Base-by-base conservation (phyloP, 2,329 filamentous ascomycete genomes). In the Aspergillus felis region DNA sequence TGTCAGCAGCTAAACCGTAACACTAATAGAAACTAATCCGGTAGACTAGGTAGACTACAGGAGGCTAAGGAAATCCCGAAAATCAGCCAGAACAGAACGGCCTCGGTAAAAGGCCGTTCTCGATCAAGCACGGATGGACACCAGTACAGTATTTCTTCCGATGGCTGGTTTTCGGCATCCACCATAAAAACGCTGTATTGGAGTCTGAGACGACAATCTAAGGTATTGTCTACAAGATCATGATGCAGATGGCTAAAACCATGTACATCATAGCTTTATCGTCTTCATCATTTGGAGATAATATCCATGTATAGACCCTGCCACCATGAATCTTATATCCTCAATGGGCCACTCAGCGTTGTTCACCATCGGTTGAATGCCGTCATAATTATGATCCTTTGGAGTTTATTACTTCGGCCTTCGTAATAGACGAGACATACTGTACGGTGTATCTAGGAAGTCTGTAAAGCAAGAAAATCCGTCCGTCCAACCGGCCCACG, bases 101-200 rank as follows among this genome's bases (percentile, higher is more conserved):
- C 20, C 56, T 61, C 59, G 57, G 59, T 59, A 59, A 59, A 59
- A 54, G 24, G 29, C 57, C 57, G 57, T 51, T 55, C 57, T 53
- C 52, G 51, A 50, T 56, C 35, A 22, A 55, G 55, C 10, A 9
- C 42, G n/a, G 35, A 47, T 57, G 53, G 46, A 20, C 28, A 29
- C 12, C 32, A 6, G 4, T 14, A 17, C 4, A 32, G 41, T 25
- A 29, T 44, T 44, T 47, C 53, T 46, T 51, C 56, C 56, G 56
- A 58, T 58, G 49, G 54, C 20, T 35, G 20, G 38, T 28, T 41
- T 50, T 22, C 42, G n/a, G 42, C 7, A 46, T 46, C 3, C 42
- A 20, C n/a, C 9, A 46, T 22, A 12, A 35, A 12, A 35, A 17
- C 12, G 2, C 32, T 12, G 12, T 24, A 1, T 20, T 22, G 7